Base-by-base conservation (phyloP, 352 stramenopile genomes). In the Phytophthora tubulina region DNA sequence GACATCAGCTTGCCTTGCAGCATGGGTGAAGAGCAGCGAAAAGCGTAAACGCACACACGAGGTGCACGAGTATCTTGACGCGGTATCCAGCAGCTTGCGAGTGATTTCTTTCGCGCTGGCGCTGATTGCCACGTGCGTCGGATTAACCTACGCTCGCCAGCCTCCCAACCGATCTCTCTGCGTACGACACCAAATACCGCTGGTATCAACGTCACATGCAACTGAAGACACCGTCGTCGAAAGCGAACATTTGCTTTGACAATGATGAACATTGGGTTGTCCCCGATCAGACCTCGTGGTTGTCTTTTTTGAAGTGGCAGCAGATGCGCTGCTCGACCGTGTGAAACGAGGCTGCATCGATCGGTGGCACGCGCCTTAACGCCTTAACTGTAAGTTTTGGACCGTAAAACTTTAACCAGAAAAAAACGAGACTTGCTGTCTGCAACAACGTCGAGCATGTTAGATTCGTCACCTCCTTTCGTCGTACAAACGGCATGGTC, bases 71-170 rank as follows among this genome's bases (percentile, higher is more conserved):
- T 31, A 31, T 17, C 35, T 35, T 44, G 10, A 59, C n/a, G 17
- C 35, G n/a, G 41, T 35, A 54, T 54, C 27, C 27, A 54, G 27
- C 52, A 60, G 35, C 51, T 30, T 14, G 35, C 30, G 17, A 35
- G 35, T 48, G 38, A 31, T 50, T 61, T 61, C 38, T 50, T 61
- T 61, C 53, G 53, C 27, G 38, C 11, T 45, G 14, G 21, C 13
- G 21, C 30, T 27, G 4, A 53, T 48, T 27, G 35, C 53, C 53
- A 61, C 38, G 38, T 50, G 53, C 53, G 36, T 50, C 13, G 27
- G 44, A 27, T n/a, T 39, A 48, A 49, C 41, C 36, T 41, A 61
- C 53, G 41, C 36, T 41, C 53, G 53, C 38, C 38, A 46, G 30
- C 13, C 30, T 61, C 53, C 13, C 38, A 6, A 49, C 53, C 35